Percentiles rank a stretch among this genome's conserved stretches.
These are phyloP conservation scores for Circinella minor DNA, from an alignment of 371 early-diverging fungal species.

Conservation along the genomic window DNA sequence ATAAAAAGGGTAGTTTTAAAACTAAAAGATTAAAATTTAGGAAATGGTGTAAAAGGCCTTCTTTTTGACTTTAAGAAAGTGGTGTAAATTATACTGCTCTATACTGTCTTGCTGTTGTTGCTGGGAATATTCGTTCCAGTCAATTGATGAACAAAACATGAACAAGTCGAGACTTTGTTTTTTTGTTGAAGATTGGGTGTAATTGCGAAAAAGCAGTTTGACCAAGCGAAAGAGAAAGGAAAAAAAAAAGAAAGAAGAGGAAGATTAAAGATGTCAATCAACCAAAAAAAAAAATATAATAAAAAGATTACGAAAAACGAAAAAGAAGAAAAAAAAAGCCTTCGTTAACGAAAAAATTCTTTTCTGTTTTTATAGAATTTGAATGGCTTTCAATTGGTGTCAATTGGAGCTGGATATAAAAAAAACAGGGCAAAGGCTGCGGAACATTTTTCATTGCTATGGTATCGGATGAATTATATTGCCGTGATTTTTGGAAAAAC, in stretches of 20 bases:
- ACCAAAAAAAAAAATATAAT: background rate
- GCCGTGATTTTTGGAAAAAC: no score
- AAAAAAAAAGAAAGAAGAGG: background rate
- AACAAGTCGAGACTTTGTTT: conserved; percentile 38
- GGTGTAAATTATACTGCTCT: conserved; percentile 46
- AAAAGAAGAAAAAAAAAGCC: background rate
- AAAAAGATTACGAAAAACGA: background rate
- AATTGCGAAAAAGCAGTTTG: conserved; percentile 9
- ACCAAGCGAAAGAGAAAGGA: background rate
- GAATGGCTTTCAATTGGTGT: no score
- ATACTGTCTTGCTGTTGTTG: conserved; percentile 44
- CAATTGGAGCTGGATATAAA: no score
- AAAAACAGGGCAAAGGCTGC: no score
- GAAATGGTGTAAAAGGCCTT: conserved; percentile 32
- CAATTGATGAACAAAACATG: conserved; percentile 53
- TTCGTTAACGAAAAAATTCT: no score
- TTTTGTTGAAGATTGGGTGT: conserved; percentile 10
- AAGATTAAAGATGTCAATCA: no score
- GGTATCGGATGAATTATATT: no score
- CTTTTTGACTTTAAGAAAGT: conserved; percentile 53
- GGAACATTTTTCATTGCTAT: no score
- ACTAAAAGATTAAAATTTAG: conserved; percentile 12
- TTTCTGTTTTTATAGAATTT: background rate
- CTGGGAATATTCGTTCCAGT: conserved; percentile 46
- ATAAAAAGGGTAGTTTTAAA: no score